Evolutionary conservation across 2,329 filamentous ascomycete species (phyloP).

Genomic region (Drechslerella coelobrocha): DNA sequence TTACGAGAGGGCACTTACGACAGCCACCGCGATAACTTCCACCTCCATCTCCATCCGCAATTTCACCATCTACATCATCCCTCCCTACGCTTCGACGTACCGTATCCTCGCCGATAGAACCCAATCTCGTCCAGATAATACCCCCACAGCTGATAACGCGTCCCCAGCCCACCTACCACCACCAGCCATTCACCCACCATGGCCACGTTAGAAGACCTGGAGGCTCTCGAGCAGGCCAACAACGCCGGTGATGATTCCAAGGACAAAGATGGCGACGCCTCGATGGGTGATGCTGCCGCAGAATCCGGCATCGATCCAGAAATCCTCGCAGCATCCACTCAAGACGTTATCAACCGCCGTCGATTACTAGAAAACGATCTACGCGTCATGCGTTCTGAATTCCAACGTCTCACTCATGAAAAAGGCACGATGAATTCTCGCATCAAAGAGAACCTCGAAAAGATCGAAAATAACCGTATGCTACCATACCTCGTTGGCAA

Average conservation of each 20-base stretch:
- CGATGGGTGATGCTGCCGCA: constrained; percentile 76
- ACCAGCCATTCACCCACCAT: constrained; percentile 61
- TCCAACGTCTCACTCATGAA: constrained; percentile 90
- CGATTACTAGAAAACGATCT: constrained; percentile 96
- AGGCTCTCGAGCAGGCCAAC: constrained; percentile 81
- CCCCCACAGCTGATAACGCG: constrained; percentile 24
- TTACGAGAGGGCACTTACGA: constrained; percentile 26
- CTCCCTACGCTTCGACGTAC: not conserved
- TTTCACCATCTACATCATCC: constrained; percentile 23
- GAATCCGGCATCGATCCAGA: constrained; percentile 82
- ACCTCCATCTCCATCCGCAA: constrained; percentile 1
- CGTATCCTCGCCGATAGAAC: constrained; percentile 1
- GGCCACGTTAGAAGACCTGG: constrained; percentile 91
- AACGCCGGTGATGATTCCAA: constrained; percentile 67
- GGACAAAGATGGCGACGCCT: constrained; percentile 71
- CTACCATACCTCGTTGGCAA: constrained; percentile 98
- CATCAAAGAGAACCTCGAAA: constrained; percentile 98
- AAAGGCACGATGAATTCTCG: constrained; percentile 96
- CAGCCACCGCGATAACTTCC: constrained; percentile 21
- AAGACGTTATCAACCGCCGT: constrained; percentile 90
- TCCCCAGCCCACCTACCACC: constrained; percentile 10
- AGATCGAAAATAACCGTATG: constrained; percentile 99
- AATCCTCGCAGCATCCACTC: constrained; percentile 88
- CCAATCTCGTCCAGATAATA: not conserved
- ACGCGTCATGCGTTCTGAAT: constrained; percentile 98